Conservation (phyloP, 306 rosid genomes). For the Mimosa pudica region DNA sequence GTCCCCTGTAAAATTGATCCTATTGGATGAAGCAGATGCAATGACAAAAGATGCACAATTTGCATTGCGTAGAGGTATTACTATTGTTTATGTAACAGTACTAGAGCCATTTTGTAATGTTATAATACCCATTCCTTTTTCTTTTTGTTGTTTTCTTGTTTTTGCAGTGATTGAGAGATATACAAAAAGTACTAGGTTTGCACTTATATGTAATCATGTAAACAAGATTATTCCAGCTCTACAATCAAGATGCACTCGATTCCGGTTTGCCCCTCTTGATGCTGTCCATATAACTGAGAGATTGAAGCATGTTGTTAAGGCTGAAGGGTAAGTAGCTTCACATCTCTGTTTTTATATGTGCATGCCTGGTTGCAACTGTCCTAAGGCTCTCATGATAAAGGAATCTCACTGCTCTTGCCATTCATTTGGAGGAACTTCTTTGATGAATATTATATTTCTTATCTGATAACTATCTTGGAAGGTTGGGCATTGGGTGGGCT, state of each 20-base stretch:
- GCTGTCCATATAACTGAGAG: conserved; percentile 80
- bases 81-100: neutral
- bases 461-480: neutral
- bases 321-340: conserved; percentile 63
- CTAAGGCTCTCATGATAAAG: conserved; percentile 6
- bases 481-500: neutral
- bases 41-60: conserved; percentile 99
- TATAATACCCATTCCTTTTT: conserved; percentile 24
- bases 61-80: conserved; percentile 90
- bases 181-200: conserved; percentile 84
- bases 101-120: conserved; percentile 24
- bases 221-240: conserved; percentile 96
- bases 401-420: conserved; percentile 11
- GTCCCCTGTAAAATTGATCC: conserved; percentile 75
- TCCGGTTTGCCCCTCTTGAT: conserved; percentile 97
- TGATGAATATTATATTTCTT: neutral
- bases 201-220: conserved; percentile 92
- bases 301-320: conserved; percentile 75
- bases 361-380: neutral
- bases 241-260: conserved; percentile 95
- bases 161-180: conserved; percentile 88
- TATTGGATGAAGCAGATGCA: conserved; percentile 96
- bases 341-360: conserved; percentile 14
- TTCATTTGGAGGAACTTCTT: conserved; percentile 11
- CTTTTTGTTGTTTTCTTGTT: neutral